Conservation (phyloP, 2,329 filamentous ascomycete species). For the Clathrospora elynae region DNA sequence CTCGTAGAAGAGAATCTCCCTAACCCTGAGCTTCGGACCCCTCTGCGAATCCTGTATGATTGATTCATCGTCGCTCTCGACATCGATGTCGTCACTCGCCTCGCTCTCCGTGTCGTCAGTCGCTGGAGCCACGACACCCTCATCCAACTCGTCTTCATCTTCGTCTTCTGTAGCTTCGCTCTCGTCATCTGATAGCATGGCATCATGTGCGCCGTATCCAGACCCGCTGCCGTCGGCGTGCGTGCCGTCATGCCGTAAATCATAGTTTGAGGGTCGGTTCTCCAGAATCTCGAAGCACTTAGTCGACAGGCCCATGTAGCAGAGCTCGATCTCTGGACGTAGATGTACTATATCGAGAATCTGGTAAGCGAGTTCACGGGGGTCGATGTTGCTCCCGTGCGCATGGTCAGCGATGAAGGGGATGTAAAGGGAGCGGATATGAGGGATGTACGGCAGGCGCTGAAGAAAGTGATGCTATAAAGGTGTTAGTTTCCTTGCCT, state of each 20-base stretch:
- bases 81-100: slow-evolving; percentile 46
- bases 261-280: slow-evolving; percentile 56
- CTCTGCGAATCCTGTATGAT: slow-evolving; percentile 56
- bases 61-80: slow-evolving; percentile 58
- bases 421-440: slow-evolving; percentile 73
- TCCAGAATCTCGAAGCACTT: slow-evolving; percentile 87
- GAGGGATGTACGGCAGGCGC: slow-evolving; percentile 70
- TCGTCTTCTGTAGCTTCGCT: slow-evolving; percentile 51
- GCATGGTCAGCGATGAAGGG: slow-evolving; percentile 69
- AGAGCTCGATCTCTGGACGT: slow-evolving; percentile 74
- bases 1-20: slow-evolving; percentile 84
- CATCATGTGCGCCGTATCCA: slow-evolving; percentile 37
- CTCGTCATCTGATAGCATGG: slow-evolving; percentile 45
- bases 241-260: slow-evolving; percentile 41
- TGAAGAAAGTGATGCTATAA: slow-evolving; percentile 77
- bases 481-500: slow-evolving; percentile 12
- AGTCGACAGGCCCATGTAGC: slow-evolving; percentile 74
- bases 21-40: slow-evolving; percentile 63
- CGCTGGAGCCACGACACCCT: slow-evolving; percentile 57
- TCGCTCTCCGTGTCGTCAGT: slow-evolving; percentile 44
- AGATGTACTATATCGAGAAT: slow-evolving; percentile 79
- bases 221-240: slow-evolving; percentile 29
- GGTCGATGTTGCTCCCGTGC: slow-evolving; percentile 60
- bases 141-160: slow-evolving; percentile 58
- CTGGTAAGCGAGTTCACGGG: slow-evolving; percentile 74